Base-by-base conservation (phyloP, 441 rosid genomes). In the Croton setiger region DNA sequence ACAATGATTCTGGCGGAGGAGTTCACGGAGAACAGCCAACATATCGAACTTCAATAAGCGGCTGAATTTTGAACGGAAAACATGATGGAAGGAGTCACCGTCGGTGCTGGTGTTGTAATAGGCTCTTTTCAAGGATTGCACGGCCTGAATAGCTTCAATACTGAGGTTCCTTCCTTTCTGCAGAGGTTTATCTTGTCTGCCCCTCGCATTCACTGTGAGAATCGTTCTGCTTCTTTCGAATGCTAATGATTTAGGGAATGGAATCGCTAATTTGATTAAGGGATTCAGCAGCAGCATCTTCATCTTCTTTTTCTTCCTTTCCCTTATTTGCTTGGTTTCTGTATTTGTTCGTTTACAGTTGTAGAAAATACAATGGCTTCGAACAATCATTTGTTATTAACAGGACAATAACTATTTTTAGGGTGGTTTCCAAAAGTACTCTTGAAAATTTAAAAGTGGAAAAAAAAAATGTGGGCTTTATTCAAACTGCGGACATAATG, bases 101-200 rank as follows among this genome's bases (percentile, higher is more conserved):
- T 59, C 20, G 7, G 4, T 52, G 7, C 7, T 4, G 43, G 9
- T 39, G 43, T 12, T 64, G 55, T 71, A 67, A 65, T 80, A 76
- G 44, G 88, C 92, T 78, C 94, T 84, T 77, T 92, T 92, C 72
- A 88, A 79, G 14, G 91, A 78, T 74, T 91, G 97, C 39, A 91
- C 83, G 0, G 90, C 79, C 65, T 92, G 96, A 63, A 92, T 92
- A n/a, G 94, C 91, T 77, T 92, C 98, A 60, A 81, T 87, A 83
- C 98, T 92, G 69, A 89, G 91, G 79, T 81, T 82, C 69, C 98
- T 82, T 65, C 98, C 92, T 80, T 78, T 85, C 82, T 86, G 94
- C 64, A 89, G 75, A 54, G 88, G 92, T 80, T 80, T 91, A 45
- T 54, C 75, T 48, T 39, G 62, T 56, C 55, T 47, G 21, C 63